These are phyloP conservation scores for Ophiostoma sp. DNA, from an alignment of 2,329 filamentous ascomycete species.

Conservation along the genomic window DNA sequence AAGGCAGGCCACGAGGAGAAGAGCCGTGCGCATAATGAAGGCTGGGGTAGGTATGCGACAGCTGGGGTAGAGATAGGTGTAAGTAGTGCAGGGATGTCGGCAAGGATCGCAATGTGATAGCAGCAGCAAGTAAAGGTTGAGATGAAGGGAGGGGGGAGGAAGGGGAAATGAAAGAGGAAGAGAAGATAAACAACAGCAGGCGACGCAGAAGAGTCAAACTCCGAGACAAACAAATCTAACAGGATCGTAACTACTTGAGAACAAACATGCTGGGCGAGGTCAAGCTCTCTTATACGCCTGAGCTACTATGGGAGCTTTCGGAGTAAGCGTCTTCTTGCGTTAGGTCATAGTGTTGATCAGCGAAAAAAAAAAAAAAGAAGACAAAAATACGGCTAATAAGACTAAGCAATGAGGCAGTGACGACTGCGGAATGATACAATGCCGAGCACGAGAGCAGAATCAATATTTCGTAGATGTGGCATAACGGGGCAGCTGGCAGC, in stretches of 20 bases:
- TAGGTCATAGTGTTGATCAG: not conserved
- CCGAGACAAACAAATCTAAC: not conserved
- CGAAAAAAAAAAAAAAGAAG: not conserved
- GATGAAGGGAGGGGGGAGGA: not conserved
- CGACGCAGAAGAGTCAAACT: not conserved
- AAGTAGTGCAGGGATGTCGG: conserved; percentile 1
- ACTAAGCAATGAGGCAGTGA: no score
- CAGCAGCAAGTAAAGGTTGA: no score
- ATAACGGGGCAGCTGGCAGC: not conserved
- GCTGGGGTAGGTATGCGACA: no score
- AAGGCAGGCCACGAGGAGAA: conserved; percentile 13
- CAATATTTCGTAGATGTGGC: not conserved
- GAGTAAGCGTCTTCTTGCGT: not conserved
- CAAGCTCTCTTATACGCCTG: not conserved
- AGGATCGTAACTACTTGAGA: not conserved
- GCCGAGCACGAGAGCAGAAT: not conserved
- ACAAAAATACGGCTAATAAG: not conserved
- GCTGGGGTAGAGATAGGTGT: not conserved
- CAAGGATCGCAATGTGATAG: not conserved
- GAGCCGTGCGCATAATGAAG: conserved; percentile 5
- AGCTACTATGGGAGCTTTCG: not conserved
- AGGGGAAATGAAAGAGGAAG: not conserved
- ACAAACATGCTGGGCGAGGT: not conserved
- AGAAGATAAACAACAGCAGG: not conserved
- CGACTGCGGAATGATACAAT: not conserved